A percentile compares a stretch with the other conserved stretches of the same genome.
Evolutionary conservation across 176 grass and related monocot genomes (phyloP).

Genomic region (Paspalum notatum): DNA sequence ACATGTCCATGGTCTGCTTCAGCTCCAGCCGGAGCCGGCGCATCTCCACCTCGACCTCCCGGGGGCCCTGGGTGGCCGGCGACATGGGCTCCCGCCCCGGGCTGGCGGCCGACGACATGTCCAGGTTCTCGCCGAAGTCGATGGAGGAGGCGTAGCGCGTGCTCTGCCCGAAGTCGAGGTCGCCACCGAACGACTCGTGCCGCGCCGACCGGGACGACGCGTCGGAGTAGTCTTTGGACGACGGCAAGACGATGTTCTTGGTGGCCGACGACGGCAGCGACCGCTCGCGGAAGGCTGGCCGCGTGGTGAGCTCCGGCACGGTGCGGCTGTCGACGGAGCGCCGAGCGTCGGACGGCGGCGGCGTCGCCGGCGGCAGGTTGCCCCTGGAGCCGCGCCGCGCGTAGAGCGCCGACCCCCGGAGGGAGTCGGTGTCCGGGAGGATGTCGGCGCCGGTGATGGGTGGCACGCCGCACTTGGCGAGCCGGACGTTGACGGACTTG

Average conservation of each 20-base stretch:
- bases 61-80: slow-evolving; percentile 50
- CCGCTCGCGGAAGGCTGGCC: slow-evolving; percentile 65
- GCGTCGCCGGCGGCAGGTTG: slow-evolving; percentile 41
- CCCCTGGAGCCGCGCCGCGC: slow-evolving; percentile 47
- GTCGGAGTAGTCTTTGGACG: slow-evolving; percentile 28
- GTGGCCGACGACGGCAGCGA: slow-evolving; percentile 29
- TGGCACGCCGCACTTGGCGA: slow-evolving; percentile 64
- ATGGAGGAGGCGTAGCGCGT: slow-evolving; percentile 50
- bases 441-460: neutral
- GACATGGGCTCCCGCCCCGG: slow-evolving; percentile 48
- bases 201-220: neutral
- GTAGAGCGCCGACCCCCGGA: slow-evolving; percentile 11
- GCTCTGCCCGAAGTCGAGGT: slow-evolving; percentile 62
- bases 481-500: slow-evolving; percentile 59
- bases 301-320: slow-evolving; percentile 56
- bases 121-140: slow-evolving; percentile 62
- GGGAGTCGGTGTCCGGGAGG: slow-evolving; percentile 8
- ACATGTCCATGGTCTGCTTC: slow-evolving; percentile 98
- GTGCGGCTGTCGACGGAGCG: slow-evolving; percentile 35
- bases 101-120: slow-evolving; percentile 37
- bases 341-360: neutral
- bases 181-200: slow-evolving; percentile 50
- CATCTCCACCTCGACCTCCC: slow-evolving; percentile 80
- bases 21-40: slow-evolving; percentile 80
- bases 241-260: neutral